A percentile compares a stretch with the other conserved stretches of the same genome.
phyloP scores from a whole-genome alignment of 306 rosid species.

The Lathyrus tuberosus region DNA sequence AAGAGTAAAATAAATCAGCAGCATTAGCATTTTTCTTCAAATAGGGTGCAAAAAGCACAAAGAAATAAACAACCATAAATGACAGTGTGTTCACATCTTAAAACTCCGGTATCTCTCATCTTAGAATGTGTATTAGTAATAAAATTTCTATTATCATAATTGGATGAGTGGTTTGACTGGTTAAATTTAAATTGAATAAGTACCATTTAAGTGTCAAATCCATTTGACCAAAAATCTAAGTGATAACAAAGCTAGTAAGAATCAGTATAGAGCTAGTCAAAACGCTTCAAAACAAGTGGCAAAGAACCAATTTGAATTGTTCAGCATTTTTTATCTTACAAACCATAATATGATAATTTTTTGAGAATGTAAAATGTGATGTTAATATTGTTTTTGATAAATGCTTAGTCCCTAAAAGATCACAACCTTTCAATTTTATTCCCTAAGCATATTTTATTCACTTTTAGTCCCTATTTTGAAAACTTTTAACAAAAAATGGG shows the following conservation, averaged over 20 bases:
- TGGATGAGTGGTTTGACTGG: neutral
- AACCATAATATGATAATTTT: too few relatives aligned
- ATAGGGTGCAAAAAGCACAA: conserved; percentile 10
- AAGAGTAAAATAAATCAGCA: conserved; percentile 35
- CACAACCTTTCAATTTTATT: neutral
- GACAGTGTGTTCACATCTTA: conserved; percentile 17
- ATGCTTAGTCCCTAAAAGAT: neutral
- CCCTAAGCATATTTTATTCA: neutral
- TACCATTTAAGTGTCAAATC: neutral
- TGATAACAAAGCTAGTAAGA: neutral
- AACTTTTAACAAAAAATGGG: neutral
- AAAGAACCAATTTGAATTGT: neutral
- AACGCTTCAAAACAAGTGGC: neutral
- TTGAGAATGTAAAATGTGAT: too few relatives aligned
- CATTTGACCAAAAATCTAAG: neutral
- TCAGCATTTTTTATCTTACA: neutral
- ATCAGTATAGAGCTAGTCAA: neutral
- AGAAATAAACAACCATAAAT: conserved; percentile 30
- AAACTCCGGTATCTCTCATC: conserved; percentile 1
- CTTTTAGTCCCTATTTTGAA: neutral
- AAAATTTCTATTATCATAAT: neutral
- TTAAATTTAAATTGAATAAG: neutral
- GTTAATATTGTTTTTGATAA: too few relatives aligned
- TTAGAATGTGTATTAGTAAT: conserved; percentile 10
- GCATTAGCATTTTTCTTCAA: conserved; percentile 3